Percentiles rank a stretch among this genome's conserved stretches.
phyloP scores from a whole-genome alignment of 257 asterid species.

The Scutellaria barbata region DNA sequence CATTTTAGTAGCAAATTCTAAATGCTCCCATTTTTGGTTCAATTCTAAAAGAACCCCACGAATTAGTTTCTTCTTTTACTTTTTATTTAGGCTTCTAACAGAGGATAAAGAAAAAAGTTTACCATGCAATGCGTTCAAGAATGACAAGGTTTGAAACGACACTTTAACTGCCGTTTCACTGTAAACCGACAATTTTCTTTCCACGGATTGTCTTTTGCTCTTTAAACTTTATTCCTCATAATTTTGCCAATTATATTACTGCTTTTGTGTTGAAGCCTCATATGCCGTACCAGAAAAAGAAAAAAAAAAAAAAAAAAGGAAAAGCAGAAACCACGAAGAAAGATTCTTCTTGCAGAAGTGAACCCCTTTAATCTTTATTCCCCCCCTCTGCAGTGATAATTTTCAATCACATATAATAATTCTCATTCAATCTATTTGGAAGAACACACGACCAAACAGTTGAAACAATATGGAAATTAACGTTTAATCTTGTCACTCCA shows the following conservation, averaged over 20 bases:
- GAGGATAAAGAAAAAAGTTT: background rate
- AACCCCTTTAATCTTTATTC: slow-evolving; percentile 42
- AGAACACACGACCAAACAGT: background rate
- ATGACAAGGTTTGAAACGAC: slow-evolving; percentile 34
- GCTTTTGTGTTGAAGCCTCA: slow-evolving; percentile 39
- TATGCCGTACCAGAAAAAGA: slow-evolving; percentile 27
- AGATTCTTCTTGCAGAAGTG: slow-evolving; percentile 52
- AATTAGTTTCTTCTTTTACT: no score
- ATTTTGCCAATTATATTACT: slow-evolving; percentile 21
- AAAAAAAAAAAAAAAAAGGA: slow-evolving; percentile 32
- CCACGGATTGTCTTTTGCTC: slow-evolving; percentile 12
- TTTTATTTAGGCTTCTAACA: background rate
- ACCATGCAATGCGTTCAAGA: slow-evolving; percentile 39
- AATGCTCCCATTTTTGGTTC: slow-evolving; percentile 28
- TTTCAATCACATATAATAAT: background rate
- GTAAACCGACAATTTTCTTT: slow-evolving; percentile 36
- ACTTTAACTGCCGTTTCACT: slow-evolving; percentile 30
- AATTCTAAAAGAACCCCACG: background rate
- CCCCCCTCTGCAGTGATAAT: background rate
- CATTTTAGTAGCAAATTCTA: background rate
- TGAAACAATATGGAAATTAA: slow-evolving; percentile 8
- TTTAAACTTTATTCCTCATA: slow-evolving; percentile 34
- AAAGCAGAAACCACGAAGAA: slow-evolving; percentile 46
- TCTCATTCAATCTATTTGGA: background rate
- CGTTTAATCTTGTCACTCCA: slow-evolving; percentile 19